phyloP scores from a whole-genome alignment of 2,329 filamentous ascomycete species.

The Nannizziopsis barbatae region DNA sequence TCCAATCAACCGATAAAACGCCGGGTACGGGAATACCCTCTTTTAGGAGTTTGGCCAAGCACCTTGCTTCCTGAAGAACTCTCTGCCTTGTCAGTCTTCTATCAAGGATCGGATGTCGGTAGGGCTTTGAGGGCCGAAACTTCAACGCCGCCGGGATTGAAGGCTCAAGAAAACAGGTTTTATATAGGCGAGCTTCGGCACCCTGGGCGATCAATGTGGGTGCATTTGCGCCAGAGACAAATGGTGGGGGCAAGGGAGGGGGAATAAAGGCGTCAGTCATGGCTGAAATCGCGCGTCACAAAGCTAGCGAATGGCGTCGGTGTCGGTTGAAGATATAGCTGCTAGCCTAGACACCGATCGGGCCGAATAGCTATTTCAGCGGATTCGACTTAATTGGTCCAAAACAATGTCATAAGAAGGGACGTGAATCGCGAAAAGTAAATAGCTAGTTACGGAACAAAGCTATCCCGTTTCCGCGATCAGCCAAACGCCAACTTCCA shows the following conservation, averaged over 20 bases:
- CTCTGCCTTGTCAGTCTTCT: slow-evolving; percentile 74
- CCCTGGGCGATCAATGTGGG: slow-evolving; percentile 79
- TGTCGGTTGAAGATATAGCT: too few species aligned
- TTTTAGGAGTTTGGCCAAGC: slow-evolving; percentile 64
- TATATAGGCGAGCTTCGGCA: slow-evolving; percentile 90
- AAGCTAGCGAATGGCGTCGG: not conserved
- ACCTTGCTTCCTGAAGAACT: slow-evolving; percentile 77
- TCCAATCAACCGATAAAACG: slow-evolving; percentile 57
- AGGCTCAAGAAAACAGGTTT: slow-evolving; percentile 64
- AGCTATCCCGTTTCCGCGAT: too few species aligned
- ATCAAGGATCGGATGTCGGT: slow-evolving; percentile 84
- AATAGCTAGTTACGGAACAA: too few species aligned
- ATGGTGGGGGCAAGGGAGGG: slow-evolving; percentile 49
- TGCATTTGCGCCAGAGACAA: slow-evolving; percentile 43
- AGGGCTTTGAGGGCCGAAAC: slow-evolving; percentile 80
- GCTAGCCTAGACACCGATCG: too few species aligned
- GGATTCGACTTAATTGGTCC: too few species aligned
- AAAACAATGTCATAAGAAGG: too few species aligned
- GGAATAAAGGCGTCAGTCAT: slow-evolving; percentile 24
- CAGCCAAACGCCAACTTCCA: too few species aligned
- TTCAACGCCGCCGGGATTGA: slow-evolving; percentile 68
- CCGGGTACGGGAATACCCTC: slow-evolving; percentile 75
- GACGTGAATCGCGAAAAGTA: too few species aligned
- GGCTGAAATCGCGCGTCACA: slow-evolving; percentile 6
- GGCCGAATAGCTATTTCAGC: too few species aligned